A percentile compares a stretch with the other conserved stretches of the same genome.
phyloP scores from a whole-genome alignment of 768 basidiomycete species.

The Amanita inopinata region DNA sequence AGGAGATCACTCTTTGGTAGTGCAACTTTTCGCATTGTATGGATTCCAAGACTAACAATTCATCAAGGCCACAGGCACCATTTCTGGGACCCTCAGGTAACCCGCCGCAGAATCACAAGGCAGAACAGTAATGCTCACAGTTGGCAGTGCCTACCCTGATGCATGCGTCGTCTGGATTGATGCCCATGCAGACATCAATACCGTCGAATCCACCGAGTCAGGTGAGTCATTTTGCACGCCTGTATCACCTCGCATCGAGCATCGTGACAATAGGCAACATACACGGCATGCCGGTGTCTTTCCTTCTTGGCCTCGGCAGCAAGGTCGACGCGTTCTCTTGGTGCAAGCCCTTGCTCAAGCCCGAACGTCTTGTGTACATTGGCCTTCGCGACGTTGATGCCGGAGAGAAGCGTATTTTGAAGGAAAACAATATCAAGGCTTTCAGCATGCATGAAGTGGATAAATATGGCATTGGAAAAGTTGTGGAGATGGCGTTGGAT shows the following conservation, averaged over 20 bases:
- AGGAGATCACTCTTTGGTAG: slow-evolving; percentile 91
- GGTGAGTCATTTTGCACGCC: slow-evolving; percentile 30
- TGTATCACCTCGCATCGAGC: not conserved
- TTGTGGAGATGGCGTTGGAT: slow-evolving; percentile 94
- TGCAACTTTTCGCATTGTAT: slow-evolving; percentile 11
- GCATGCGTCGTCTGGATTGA: slow-evolving; percentile 94
- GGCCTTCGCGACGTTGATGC: slow-evolving; percentile 90
- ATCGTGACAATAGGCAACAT: slow-evolving; percentile 59
- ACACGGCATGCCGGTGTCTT: slow-evolving; percentile 97
- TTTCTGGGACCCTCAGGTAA: slow-evolving; percentile 78
- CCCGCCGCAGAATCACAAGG: too few species aligned
- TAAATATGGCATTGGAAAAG: slow-evolving; percentile 86
- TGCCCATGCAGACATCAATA: slow-evolving; percentile 97
- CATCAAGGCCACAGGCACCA: slow-evolving; percentile 80
- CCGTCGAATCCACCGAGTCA: slow-evolving; percentile 67
- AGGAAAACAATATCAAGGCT: slow-evolving; percentile 70
- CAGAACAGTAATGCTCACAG: too few species aligned
- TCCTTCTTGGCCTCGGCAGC: slow-evolving; percentile 59
- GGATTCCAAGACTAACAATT: slow-evolving; percentile 5
- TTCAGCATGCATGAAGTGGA: slow-evolving; percentile 92
- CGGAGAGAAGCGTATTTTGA: slow-evolving; percentile 82
- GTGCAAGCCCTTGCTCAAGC: slow-evolving; percentile 54
- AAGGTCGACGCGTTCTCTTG: slow-evolving; percentile 35
- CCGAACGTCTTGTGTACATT: slow-evolving; percentile 87
- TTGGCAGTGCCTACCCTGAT: slow-evolving; percentile 54